Conservation (phyloP, 2,329 filamentous ascomycete species). For the Microsporum audouinii region DNA sequence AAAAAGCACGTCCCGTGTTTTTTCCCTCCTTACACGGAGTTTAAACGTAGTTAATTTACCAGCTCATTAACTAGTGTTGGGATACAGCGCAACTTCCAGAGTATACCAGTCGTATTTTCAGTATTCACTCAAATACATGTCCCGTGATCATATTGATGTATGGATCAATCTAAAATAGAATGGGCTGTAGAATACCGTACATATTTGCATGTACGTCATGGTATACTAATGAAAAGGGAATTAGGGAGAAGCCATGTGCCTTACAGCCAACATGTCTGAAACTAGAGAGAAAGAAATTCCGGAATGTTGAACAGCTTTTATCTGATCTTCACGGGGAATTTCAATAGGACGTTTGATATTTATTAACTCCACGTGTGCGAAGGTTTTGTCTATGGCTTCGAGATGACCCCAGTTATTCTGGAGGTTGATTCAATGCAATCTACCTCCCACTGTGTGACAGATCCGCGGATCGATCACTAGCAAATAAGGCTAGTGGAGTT, state of each 20-base stretch:
- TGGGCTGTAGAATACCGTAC: too few relatives aligned
- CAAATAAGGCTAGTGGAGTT: neutral
- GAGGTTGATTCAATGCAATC: neutral
- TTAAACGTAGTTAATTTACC: neutral
- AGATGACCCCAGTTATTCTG: neutral
- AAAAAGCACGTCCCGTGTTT: neutral
- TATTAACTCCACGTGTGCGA: neutral
- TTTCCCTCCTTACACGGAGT: neutral
- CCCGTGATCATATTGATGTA: too few relatives aligned
- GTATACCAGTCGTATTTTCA: neutral
- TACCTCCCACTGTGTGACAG: neutral
- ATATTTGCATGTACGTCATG: neutral
- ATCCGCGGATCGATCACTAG: neutral
- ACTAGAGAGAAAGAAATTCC: neutral
- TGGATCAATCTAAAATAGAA: too few relatives aligned
- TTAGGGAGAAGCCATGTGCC: neutral
- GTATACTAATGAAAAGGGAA: neutral
- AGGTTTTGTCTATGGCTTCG: neutral
- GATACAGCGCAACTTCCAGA: neutral
- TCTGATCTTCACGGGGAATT: constrained; percentile 4
- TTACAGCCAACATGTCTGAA: neutral
- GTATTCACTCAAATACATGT: neutral
- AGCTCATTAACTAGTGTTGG: neutral
- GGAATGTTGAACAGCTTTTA: neutral
- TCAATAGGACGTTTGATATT: neutral